Evolutionary conservation across 2,329 filamentous ascomycete genomes (phyloP).

Genomic region (Chrysoporthe austroafricana): DNA sequence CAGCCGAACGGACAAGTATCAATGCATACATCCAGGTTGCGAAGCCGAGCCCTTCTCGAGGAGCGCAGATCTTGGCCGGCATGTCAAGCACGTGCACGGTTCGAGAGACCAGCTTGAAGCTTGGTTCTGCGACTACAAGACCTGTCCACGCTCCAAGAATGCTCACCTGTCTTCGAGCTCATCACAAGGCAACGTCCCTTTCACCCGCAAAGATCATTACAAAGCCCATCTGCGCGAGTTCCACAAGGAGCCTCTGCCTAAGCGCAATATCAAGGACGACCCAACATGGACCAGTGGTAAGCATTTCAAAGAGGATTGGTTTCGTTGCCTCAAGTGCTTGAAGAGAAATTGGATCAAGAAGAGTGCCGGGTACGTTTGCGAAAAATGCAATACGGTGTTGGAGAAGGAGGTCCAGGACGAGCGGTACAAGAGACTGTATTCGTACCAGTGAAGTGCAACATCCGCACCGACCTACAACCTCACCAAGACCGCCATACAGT

Average conservation of each 20-base stretch:
- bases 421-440: not conserved
- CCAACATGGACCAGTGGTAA: slow-evolving; percentile 45
- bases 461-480: not conserved
- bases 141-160: slow-evolving; percentile 47
- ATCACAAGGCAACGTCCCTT: slow-evolving; percentile 43
- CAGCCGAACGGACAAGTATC: slow-evolving; percentile 30
- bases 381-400: slow-evolving; percentile 50
- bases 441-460: not conserved
- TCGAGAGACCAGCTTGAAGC: slow-evolving; percentile 45
- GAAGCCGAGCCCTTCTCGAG: slow-evolving; percentile 52
- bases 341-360: slow-evolving; percentile 46
- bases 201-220: slow-evolving; percentile 60
- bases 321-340: slow-evolving; percentile 59
- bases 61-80: slow-evolving; percentile 58
- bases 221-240: slow-evolving; percentile 60
- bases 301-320: slow-evolving; percentile 49
- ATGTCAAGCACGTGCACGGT: slow-evolving; percentile 54
- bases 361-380: slow-evolving; percentile 48
- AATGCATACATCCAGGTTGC: slow-evolving; percentile 48
- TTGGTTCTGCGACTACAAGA: slow-evolving; percentile 56
- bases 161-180: not conserved
- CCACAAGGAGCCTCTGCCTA: slow-evolving; percentile 58
- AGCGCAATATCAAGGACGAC: slow-evolving; percentile 43
- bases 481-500: not conserved
- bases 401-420: slow-evolving; percentile 46